A percentile compares a stretch with the other conserved stretches of the same genome.
Evolutionary conservation across 257 asterid species (phyloP).

Genomic region (Primulina huaijiensis): DNA sequence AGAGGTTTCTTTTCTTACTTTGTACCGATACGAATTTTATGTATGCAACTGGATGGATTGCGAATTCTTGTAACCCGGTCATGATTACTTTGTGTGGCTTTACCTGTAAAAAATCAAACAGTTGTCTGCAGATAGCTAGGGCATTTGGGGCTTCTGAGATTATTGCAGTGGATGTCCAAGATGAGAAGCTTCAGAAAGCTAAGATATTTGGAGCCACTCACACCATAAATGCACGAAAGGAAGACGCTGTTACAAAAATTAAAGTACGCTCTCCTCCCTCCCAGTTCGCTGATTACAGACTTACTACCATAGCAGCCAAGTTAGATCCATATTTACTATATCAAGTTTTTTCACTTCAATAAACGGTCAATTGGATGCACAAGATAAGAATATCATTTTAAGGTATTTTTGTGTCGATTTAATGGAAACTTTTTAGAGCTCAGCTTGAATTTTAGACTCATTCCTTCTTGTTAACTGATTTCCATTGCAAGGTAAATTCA

Average conservation of each 20-base stretch:
- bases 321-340: not conserved
- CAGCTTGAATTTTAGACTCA: constrained; percentile 1
- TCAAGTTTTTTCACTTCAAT: not conserved
- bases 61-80: constrained; percentile 12
- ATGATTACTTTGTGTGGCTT: constrained; percentile 19
- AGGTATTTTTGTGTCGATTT: not conserved
- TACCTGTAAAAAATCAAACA: constrained; percentile 43
- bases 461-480: not conserved
- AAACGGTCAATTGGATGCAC: no score
- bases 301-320: not conserved
- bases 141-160: constrained; percentile 98
- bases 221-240: constrained; percentile 65
- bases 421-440: not conserved
- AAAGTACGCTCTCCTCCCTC: constrained; percentile 37
- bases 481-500: not conserved
- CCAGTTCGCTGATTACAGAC: constrained; percentile 14
- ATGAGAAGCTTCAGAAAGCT: constrained; percentile 87
- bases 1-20: constrained; percentile 1
- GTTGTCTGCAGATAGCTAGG: constrained; percentile 95
- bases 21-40: constrained; percentile 9
- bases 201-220: constrained; percentile 84
- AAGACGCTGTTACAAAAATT: constrained; percentile 71
- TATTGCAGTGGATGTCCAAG: constrained; percentile 93
- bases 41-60: constrained; percentile 13
- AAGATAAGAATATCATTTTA: not conserved